Conservation (phyloP, 2,329 filamentous ascomycete genomes). For the Diaporthe amygdali region DNA sequence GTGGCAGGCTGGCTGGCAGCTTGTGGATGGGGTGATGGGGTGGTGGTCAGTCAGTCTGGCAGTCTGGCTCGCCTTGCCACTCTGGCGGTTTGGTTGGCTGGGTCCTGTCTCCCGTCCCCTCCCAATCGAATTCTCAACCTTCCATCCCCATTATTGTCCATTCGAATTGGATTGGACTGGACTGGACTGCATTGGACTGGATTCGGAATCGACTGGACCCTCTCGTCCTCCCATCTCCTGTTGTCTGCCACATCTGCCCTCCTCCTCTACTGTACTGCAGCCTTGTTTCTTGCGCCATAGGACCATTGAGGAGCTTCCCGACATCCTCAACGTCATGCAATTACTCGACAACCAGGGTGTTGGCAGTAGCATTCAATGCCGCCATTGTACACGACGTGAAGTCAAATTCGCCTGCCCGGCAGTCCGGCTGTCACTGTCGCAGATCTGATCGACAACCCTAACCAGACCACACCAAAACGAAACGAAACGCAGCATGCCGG, state of each 20-base stretch:
- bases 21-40: not conserved
- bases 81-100: conserved; percentile 10
- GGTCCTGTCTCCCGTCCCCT: not conserved
- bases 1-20: no score
- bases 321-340: conserved; percentile 6
- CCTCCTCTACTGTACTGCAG: not conserved
- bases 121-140: not conserved
- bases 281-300: not conserved
- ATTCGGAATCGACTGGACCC: not conserved
- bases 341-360: conserved; percentile 7
- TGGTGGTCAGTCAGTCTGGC: no score
- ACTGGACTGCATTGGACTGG: not conserved
- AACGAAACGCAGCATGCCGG: not conserved
- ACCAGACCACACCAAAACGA: not conserved
- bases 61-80: not conserved
- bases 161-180: not conserved
- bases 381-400: not conserved
- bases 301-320: not conserved
- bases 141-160: not conserved
- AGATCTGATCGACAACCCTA: not conserved
- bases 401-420: not conserved
- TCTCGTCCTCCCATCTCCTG: not conserved
- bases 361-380: conserved; percentile 4
- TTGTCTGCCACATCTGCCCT: not conserved
- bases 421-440: not conserved